Base-by-base conservation (phyloP, 139 green algal species). In the Haematococcus lacustris region DNA sequence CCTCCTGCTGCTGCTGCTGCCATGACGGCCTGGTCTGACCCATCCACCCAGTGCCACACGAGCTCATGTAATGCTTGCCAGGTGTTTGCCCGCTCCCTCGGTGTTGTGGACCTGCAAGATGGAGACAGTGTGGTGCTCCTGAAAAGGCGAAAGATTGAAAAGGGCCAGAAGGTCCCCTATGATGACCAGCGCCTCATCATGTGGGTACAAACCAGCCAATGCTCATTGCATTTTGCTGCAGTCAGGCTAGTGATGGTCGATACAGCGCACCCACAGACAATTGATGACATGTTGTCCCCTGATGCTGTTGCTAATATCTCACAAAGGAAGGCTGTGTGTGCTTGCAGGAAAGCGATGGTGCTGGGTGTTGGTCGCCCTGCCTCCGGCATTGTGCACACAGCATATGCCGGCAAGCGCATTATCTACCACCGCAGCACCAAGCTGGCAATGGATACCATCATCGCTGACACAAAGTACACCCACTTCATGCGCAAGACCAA, bases 391-490 rank as follows among this genome's bases (percentile, higher is more conserved):
- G 2, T 30, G 21, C 39, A 70, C 60, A 76, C 71, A 1, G 71
- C 57, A 4, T 76, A 76, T 3, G 37, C n/a, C 6, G 63, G 63
- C 63, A 51, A 69, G 35, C 30, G 28, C 47, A 78, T 78, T 37
- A 34, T 78, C 13, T 78, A 73, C 66, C 73, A 78, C 73, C 68
- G 73, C 43, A 63, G 41, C 40, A 88, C 83, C 37, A 88, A 88
- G 78, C 73, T 86, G 2, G 73, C 80, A n/a, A 70, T 88, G 72
- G 80, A 88, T 74, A 88, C 83, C 6, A 79, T 88, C 47, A 68
- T 86, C 60, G 79, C 83, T 37, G 53, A 79, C 38, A 74, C 79
- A n/a, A 84, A 86, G 70, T 86, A 77, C 76, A 86, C 80, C 70
- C 66, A 80, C 66, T 80, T 79, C 37, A 68, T 80, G 30, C 75